Conservation (phyloP, 2,329 filamentous ascomycete species). For the Phoma herbarum region DNA sequence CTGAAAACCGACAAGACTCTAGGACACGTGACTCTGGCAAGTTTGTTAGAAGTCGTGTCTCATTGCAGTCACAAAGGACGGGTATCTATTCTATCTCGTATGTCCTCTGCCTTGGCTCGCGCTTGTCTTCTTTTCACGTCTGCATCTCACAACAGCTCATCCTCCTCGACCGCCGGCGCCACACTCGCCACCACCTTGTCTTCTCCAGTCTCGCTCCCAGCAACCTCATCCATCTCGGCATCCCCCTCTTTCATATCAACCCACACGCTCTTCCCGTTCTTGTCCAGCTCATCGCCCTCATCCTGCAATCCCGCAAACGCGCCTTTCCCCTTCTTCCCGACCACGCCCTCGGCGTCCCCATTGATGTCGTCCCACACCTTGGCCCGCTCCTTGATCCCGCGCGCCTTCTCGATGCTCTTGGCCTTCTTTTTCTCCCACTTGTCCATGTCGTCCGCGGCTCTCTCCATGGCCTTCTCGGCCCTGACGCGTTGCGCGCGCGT, state of each 20-base stretch:
- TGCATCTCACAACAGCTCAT: constrained; percentile 40
- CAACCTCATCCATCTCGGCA: constrained; percentile 41
- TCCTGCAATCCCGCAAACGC: not conserved
- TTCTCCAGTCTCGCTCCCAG: constrained; percentile 1
- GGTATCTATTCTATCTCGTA: constrained; percentile 18
- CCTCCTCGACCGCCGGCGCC: constrained; percentile 23
- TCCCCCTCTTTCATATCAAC: constrained; percentile 22
- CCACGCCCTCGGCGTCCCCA: constrained; percentile 26
- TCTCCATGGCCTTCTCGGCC: constrained; percentile 58
- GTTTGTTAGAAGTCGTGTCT: constrained; percentile 8
- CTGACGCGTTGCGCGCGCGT: constrained; percentile 63
- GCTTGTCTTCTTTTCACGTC: not conserved
- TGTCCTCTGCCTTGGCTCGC: too few species aligned
- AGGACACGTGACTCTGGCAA: too few species aligned
- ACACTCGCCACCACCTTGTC: constrained; percentile 20
- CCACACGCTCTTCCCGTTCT: constrained; percentile 34
- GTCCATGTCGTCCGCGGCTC: constrained; percentile 63
- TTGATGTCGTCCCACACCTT: constrained; percentile 54
- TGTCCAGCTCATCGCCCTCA: constrained; percentile 23
- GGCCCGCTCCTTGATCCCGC: constrained; percentile 59
- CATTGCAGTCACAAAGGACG: constrained; percentile 20
- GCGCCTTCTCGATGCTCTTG: constrained; percentile 60
- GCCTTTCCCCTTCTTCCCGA: constrained; percentile 4
- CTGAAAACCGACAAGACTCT: too few species aligned
- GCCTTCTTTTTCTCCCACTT: constrained; percentile 65